Evolutionary conservation across 768 basidiomycete species (phyloP), one percentile per base, ranked within the genome.

Genomic region (Suillus alpinus): DNA sequence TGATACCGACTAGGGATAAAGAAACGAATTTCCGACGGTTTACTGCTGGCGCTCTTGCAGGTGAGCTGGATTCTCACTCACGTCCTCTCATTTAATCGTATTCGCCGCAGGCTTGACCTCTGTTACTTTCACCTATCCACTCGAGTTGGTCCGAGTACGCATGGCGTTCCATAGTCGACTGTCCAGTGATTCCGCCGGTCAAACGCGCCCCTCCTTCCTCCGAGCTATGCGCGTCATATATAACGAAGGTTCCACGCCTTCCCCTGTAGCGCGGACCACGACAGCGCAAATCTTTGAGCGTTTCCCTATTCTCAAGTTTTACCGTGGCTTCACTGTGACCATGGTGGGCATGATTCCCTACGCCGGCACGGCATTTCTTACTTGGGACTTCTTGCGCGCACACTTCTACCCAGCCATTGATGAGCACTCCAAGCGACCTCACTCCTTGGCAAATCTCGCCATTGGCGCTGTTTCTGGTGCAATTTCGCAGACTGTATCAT

Each of bases 321-420:
- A 98, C 71, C 91, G 97, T 23, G 96, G 97, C n/a, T 98, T 98
- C 76, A 87, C 88, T 7, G 94, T 97, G 32, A 95, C 95, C 23
- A 75, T 98, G 41, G 73, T 85, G 13, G 96, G 97, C 49, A 98
- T 98, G 83, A 80, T 98, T 36, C 96, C 96, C 6, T 98, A 98
- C 67, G 94, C 95, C 3, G 96, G 96, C 20, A 92, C 94, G 2
- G 93, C 92, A 13, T 98, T 98, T 79, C 83, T 98, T 50, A 87
- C 89, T 36, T 98, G 94, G 89, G 95, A 91, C 44, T 88, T 80
- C 71, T 80, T 90, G 46, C 83, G 87, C 55, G 81, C 88, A 13
- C 77, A 76, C 37, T 77, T 90, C 60, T 77, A 87, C 34, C 84
- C 85, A 40, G 75, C 77, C 41, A 67, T 67, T 23, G 72, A 77